Evolutionary conservation across 768 basidiomycete genomes (phyloP).

Genomic region (Agrocybe praecox): DNA sequence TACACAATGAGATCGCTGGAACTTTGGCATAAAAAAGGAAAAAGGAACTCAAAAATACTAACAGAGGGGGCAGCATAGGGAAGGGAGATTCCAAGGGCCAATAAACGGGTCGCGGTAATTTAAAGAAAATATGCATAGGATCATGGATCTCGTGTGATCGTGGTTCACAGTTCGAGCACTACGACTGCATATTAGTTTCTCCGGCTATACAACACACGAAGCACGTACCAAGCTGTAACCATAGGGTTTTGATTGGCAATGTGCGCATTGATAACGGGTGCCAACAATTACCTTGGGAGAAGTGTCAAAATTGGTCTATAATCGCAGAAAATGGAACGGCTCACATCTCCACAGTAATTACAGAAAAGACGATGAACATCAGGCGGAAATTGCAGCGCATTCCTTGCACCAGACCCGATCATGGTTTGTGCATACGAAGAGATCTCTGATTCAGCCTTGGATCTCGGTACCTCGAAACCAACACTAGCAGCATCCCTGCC

Average conservation of each 20-base stretch:
- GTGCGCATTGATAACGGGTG: conserved; percentile 85
- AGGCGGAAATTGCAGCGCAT: conserved; percentile 30
- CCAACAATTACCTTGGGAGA: conserved; percentile 67
- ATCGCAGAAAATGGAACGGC: conserved; percentile 12
- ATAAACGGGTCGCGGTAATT: conserved; percentile 79
- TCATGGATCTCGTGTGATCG: conserved; percentile 81
- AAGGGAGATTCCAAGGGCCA: conserved; percentile 47
- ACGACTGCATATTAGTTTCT: conserved; percentile 1
- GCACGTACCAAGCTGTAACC: conserved; percentile 73
- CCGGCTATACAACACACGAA: neutral
- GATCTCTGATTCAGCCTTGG: conserved; percentile 59
- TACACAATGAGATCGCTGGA: neutral
- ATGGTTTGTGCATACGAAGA: conserved; percentile 72
- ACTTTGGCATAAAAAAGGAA: conserved; percentile 9
- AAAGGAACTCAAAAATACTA: conserved; percentile 23
- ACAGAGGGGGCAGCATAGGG: conserved; percentile 76
- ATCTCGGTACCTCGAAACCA: conserved; percentile 43
- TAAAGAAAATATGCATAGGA: conserved; percentile 87
- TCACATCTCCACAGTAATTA: conserved; percentile 60
- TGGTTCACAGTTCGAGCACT: conserved; percentile 85
- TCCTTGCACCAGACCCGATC: conserved; percentile 51
- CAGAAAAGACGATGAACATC: conserved; percentile 65
- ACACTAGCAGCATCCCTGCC: conserved; percentile 72
- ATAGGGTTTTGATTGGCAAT: conserved; percentile 76
- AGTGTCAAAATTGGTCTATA: neutral